Evolutionary conservation across 192 early-diverging fungal genomes (phyloP), one percentile per base, ranked within the genome.

Genomic region (Blastocladiella britannica): DNA sequence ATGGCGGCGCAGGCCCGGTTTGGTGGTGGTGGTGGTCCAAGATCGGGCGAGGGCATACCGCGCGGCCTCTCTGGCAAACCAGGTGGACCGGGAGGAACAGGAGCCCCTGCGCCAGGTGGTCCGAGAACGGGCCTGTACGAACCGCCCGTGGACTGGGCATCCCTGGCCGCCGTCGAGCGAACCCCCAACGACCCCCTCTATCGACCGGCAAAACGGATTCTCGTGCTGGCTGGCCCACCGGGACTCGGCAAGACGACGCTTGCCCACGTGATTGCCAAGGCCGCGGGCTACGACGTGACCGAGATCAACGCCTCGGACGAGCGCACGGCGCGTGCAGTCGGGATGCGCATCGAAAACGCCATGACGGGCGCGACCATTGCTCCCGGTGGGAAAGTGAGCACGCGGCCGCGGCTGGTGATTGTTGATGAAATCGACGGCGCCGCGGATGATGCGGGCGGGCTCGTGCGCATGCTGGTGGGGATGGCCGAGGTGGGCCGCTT

Each of bases 221-320:
- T 98, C 8, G 60, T 98, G 15, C 65, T 98, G 26, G 76, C 86
- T 5, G 94, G 94, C 0, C 87, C 91, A 26, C 88, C 94, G 0
- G 94, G 94, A 9, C 74, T 89, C 54, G 92, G 91, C 54, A 98
- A 98, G 70, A 98, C 94, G 0, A 98, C 94, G 0, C 72, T 98
- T 59, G 94, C 92, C 0, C 91, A 94, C 65, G 83, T 95, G 3
- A 77, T 88, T 43, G 91, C 89, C 0, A 70, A 72, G 28, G 91
- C 93, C 66, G 81, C 85, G 24, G 92, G 92, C 5, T 98, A 98
- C 66, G 77, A 87, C 28, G 72, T 85, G 9, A 72, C 89, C 4
- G 94, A 98, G 67, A 82, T 98, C 61, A 95, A 98, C 66, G 94
- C 91, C 60, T 91, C 90, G 72, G 94, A 98, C 66, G 94, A 98